These are phyloP conservation scores for Clavaria fumosa DNA, from an alignment of 768 basidiomycete species.

Conservation along the genomic window DNA sequence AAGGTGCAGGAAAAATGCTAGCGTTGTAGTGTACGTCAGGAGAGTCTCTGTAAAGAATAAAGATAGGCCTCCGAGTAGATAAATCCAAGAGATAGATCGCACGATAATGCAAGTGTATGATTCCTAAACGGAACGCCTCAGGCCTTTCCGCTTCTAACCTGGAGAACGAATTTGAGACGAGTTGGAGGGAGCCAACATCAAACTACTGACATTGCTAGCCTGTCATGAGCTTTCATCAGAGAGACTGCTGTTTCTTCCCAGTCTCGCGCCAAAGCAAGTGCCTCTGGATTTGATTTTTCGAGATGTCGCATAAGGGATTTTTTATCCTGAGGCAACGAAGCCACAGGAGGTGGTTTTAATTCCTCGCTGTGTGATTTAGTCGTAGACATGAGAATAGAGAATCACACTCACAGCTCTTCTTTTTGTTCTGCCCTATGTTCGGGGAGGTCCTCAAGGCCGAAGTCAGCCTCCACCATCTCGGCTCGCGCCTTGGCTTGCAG, in stretches of 20 bases:
- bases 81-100: constrained; percentile 18
- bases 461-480: constrained; percentile 62
- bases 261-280: constrained; percentile 67
- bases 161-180: no score
- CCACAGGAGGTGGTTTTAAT: constrained; percentile 23
- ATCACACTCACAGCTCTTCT: constrained; percentile 21
- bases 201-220: constrained; percentile 41
- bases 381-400: not conserved
- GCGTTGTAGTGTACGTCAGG: constrained; percentile 75
- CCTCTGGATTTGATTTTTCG: constrained; percentile 63
- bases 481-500: constrained; percentile 65
- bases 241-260: constrained; percentile 57
- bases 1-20: constrained; percentile 90
- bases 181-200: no score
- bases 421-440: constrained; percentile 20
- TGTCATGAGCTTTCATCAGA: constrained; percentile 36
- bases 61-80: constrained; percentile 3
- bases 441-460: constrained; percentile 55
- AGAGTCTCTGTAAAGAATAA: constrained; percentile 51
- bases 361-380: constrained; percentile 18
- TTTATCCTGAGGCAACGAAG: constrained; percentile 37
- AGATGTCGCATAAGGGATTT: constrained; percentile 46
- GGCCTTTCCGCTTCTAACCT: constrained; percentile 36
- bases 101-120: constrained; percentile 85
- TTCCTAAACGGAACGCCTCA: constrained; percentile 44